Percentiles rank a stretch among this genome's conserved stretches.
Conservation (phyloP, 306 rosid genomes). For the Casuarina equisetifolia region DNA sequence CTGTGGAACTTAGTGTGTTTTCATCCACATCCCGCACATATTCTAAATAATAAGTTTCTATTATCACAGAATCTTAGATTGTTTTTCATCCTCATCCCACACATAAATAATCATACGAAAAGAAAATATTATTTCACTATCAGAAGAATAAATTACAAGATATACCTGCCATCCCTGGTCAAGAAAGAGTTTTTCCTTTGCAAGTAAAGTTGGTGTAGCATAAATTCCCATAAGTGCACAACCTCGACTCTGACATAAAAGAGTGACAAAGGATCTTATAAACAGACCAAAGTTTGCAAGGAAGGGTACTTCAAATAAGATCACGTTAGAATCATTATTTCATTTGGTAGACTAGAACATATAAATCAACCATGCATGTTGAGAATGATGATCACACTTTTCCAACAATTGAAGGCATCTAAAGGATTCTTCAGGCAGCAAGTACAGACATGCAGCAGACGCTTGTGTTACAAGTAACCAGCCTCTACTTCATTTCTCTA, state of each 20-base stretch:
- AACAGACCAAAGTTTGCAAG: neutral
- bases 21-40: slow-evolving; percentile 14
- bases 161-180: slow-evolving; percentile 92
- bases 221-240: slow-evolving; percentile 69
- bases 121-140: neutral
- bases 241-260: slow-evolving; percentile 65
- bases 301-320: neutral
- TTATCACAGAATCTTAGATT: no score
- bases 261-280: slow-evolving; percentile 16
- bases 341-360: neutral
- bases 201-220: slow-evolving; percentile 72
- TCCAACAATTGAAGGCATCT: neutral
- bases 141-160: slow-evolving; percentile 8
- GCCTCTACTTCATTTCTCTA: neutral
- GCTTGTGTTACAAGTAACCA: neutral
- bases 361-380: neutral
- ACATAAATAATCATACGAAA: neutral
- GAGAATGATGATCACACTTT: neutral
- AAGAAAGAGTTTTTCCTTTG: slow-evolving; percentile 80
- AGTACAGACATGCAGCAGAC: neutral
- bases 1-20: neutral
- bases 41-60: neutral
- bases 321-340: neutral
- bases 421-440: neutral
- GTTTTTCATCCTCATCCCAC: no score